These are phyloP conservation scores for Zarea fungicola DNA, from an alignment of 2,329 filamentous ascomycete genomes.

Conservation along the genomic window DNA sequence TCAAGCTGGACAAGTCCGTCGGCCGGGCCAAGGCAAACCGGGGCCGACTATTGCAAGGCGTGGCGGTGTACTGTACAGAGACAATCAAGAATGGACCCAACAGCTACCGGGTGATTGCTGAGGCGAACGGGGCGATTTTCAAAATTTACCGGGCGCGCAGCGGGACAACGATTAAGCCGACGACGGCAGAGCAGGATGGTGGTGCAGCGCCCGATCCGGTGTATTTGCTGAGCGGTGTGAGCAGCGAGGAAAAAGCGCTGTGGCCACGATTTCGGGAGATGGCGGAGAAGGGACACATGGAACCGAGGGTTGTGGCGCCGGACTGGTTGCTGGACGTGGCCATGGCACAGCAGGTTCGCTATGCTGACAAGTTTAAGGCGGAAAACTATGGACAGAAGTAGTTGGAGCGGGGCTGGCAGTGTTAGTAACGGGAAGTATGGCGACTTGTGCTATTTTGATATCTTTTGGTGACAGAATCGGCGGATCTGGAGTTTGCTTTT, in stretches of 20 bases:
- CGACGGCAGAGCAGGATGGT: slow-evolving; percentile 58
- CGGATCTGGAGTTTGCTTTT: slow-evolving; percentile 2
- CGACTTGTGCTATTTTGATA: background rate
- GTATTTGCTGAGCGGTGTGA: slow-evolving; percentile 72
- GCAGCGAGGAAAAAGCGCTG: slow-evolving; percentile 61
- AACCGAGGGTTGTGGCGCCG: slow-evolving; percentile 71
- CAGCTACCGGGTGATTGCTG: slow-evolving; percentile 79
- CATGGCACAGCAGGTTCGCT: slow-evolving; percentile 78
- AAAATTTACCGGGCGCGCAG: slow-evolving; percentile 70
- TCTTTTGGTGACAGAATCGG: background rate
- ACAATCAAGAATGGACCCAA: slow-evolving; percentile 75
- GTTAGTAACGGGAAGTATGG: no score
- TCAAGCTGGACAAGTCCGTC: slow-evolving; percentile 65
- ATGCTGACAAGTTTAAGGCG: slow-evolving; percentile 57
- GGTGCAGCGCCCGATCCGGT: slow-evolving; percentile 63
- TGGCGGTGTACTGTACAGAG: slow-evolving; percentile 80
- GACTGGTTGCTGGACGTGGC: slow-evolving; percentile 90
- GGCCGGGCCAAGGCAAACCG: slow-evolving; percentile 69
- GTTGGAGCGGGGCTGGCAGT: no score
- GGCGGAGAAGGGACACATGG: slow-evolving; percentile 72
- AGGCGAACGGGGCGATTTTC: slow-evolving; percentile 83
- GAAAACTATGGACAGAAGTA: slow-evolving; percentile 35
- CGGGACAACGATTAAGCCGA: slow-evolving; percentile 61
- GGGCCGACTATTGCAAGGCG: slow-evolving; percentile 66
- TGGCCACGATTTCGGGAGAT: slow-evolving; percentile 79